Base-by-base conservation (phyloP, 352 stramenopile genomes). In the Globisporangium carolinianum region DNA sequence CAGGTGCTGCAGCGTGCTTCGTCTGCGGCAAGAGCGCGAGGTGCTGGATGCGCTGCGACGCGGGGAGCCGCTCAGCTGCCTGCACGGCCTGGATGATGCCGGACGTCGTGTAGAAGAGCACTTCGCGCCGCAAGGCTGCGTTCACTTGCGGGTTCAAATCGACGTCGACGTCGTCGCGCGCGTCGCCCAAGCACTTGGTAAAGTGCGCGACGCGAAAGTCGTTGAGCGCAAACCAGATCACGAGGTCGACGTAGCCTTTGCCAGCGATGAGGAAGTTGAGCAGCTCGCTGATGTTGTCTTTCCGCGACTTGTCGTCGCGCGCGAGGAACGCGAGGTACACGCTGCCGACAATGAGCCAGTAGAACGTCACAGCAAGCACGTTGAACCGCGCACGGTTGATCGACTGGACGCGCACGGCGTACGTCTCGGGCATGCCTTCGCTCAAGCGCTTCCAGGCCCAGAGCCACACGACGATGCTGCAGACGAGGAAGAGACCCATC, bases 81-180 rank as follows among this genome's bases (percentile, higher is more conserved):
- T 89, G 79, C 37, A 95, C 86, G 35, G 87, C 86, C 65, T 94
- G 79, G 49, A 95, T 87, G 54, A 96, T 96, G 14, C 88, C 88
- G 32, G 83, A 92, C 9, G 87, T 96, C 37, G 88, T 96, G 74
- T 95, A 96, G 63, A 91, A 94, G 4, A 97, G 71, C 62, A 97
- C 86, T 68, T 97, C 88, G 4, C 76, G 76, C 12, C 88, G 79
- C 50, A 97, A 58, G 39, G 85, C 88, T 5, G 83, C 81, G 58
- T 97, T 97, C 45, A 97, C 77, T 65, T 96, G 86, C 51, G 86
- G 87, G 62, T 89, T 91, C 18, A 96, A 60, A 57, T 94, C 83
- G 10, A 95, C 71, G 32, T 94, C 85, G 41, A 86, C 72, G 6
- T 92, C 79, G 12, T 83, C 73, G 4, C 77, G 57, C 47, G 72